Base-by-base conservation (phyloP, 2,329 filamentous ascomycete genomes). In the Colletotrichum musicola region DNA sequence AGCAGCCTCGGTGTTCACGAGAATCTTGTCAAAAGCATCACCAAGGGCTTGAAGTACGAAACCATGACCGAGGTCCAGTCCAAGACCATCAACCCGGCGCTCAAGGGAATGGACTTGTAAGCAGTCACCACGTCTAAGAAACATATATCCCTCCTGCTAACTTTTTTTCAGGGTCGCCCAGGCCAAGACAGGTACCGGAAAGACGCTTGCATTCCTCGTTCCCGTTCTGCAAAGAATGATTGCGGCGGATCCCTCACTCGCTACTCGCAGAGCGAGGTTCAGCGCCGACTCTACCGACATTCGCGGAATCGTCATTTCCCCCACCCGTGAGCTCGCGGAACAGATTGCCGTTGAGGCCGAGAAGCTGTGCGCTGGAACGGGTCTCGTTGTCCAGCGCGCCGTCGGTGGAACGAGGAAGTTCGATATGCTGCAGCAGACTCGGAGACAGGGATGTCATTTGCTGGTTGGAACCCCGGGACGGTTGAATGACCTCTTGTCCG, bases 171-270 rank as follows among this genome's bases (percentile, higher is more conserved):
- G 92, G 74, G 86, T 98, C 73, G 96, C 95, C 54, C 96, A 98
- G 83, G 96, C 96, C 68, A 97, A 93, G 82, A 99, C 96, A 9
- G 96, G 96, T 77, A 98, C 96, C 4, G 96, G 96, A 77, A 99
- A 99, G 83, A 99, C 96, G 0, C 83, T 98, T 65, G 96, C 93
- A 42, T 99, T 98, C 84, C 86, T 99, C 25, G 82, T 98, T 6
- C 96, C 96, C 58, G 84, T 94, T 7, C 82, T 98, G 60, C 93
- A 98, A 78, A 90, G 90, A 68, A 92, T 97, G 76, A 83, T 97
- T 69, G 79, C 81, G 20, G 81, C 85, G 68, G 88, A 93, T 71
- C 88, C 90, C 1, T 79, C 82, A 0, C 85, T 97, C 40, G 89
- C 86, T 60, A 78, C 82, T 44, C 83, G 77, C 69, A 72, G 74